Evolutionary conservation across 2,329 filamentous ascomycete species (phyloP).

Genomic region (Alternaria sp.): DNA sequence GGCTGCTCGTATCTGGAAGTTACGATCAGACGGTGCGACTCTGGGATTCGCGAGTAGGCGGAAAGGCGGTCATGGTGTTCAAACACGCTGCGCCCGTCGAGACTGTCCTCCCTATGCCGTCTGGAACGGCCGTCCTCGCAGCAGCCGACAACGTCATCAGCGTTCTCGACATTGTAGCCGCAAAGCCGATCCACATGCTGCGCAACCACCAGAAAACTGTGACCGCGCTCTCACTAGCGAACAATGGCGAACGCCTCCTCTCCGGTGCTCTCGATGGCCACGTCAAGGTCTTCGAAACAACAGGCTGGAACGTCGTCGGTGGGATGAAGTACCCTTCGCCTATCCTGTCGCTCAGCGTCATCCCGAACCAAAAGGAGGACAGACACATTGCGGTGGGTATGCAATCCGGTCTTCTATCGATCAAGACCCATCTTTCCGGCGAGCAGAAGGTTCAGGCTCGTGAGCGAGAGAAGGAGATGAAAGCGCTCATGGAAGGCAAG

Average conservation of each 20-base stretch:
- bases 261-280: constrained; percentile 93
- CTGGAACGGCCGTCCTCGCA: constrained; percentile 84
- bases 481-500: constrained; percentile 76
- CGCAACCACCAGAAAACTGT: constrained; percentile 98
- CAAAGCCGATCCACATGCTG: constrained; percentile 83
- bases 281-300: constrained; percentile 95
- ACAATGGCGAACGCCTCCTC: constrained; percentile 79
- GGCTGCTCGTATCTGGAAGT: constrained; percentile 82
- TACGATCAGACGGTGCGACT: constrained; percentile 93
- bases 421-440: constrained; percentile 86
- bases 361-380: constrained; percentile 75
- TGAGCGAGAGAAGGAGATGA: constrained; percentile 84
- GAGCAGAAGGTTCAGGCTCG: constrained; percentile 77
- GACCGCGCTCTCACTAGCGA: constrained; percentile 82
- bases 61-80: constrained; percentile 80
- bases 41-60: constrained; percentile 83
- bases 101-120: constrained; percentile 82
- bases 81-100: constrained; percentile 92
- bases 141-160: constrained; percentile 86
- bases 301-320: constrained; percentile 93
- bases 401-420: constrained; percentile 88
- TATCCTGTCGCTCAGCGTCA: constrained; percentile 81
- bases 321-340: constrained; percentile 93
- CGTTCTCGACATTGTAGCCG: constrained; percentile 90
- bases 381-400: constrained; percentile 95